phyloP scores from a whole-genome alignment of 73 alveolate species.

The Durusdinium trenchii region DNA sequence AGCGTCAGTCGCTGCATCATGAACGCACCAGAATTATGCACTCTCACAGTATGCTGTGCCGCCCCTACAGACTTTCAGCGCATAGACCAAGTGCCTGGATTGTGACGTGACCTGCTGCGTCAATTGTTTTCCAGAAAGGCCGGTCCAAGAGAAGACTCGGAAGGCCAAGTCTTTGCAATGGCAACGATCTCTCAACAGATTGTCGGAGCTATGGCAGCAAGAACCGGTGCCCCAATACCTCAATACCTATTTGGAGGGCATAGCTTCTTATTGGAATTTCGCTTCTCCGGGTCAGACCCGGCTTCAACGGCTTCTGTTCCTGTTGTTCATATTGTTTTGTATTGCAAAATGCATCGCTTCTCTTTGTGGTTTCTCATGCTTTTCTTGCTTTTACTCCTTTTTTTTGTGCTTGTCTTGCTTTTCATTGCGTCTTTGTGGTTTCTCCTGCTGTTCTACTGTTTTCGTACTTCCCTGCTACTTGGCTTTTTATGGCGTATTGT shows the following conservation, averaged over 20 bases:
- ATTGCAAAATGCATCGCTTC: not conserved
- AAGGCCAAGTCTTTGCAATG: not conserved
- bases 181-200: not conserved
- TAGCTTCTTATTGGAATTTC: too few relatives aligned
- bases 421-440: not conserved
- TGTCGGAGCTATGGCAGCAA: not conserved
- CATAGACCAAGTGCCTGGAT: not conserved
- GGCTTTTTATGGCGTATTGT: not conserved
- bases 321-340: not conserved
- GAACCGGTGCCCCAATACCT: too few relatives aligned
- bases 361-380: not conserved
- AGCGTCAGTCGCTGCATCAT: not conserved
- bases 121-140: not conserved
- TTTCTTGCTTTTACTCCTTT: not conserved
- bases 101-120: not conserved
- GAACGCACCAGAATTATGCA: not conserved
- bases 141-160: not conserved
- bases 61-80: not conserved
- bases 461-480: not conserved
- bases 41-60: constrained; percentile 5
- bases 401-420: not conserved
- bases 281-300: too few relatives aligned
- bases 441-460: not conserved
- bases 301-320: not conserved
- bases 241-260: too few relatives aligned